These are phyloP conservation scores for Lichtheimia ornata DNA, from an alignment of 371 early-diverging fungal genomes.

Conservation along the genomic window DNA sequence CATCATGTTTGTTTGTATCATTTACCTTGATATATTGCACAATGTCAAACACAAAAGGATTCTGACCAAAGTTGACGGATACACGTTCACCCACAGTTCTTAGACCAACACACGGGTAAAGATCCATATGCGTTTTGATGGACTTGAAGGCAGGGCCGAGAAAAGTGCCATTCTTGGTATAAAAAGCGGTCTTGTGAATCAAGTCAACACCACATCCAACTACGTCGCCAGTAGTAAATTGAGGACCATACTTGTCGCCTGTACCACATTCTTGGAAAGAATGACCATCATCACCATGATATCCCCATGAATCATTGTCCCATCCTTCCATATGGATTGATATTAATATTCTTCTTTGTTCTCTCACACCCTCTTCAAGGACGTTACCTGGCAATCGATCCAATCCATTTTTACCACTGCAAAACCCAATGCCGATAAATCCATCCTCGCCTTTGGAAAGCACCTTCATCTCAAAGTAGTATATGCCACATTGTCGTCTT, in stretches of 20 bases:
- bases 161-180: constrained; percentile 89
- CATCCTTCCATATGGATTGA: constrained; percentile 56
- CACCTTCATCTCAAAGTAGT: constrained; percentile 88
- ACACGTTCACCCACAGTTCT: constrained; percentile 87
- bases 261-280: constrained; percentile 77
- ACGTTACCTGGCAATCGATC: constrained; percentile 77
- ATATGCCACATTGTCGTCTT: constrained; percentile 86
- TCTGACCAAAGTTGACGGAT: constrained; percentile 88
- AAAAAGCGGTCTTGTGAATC: constrained; percentile 73
- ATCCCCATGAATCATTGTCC: constrained; percentile 85
- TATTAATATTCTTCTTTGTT: not conserved
- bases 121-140: constrained; percentile 31
- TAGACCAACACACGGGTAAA: constrained; percentile 90
- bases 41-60: constrained; percentile 88
- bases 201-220: constrained; percentile 95
- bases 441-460: constrained; percentile 91
- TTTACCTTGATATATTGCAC: constrained; percentile 69
- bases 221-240: constrained; percentile 88
- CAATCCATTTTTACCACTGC: constrained; percentile 55
- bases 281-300: constrained; percentile 94
- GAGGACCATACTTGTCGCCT: constrained; percentile 88
- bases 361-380: too few relatives aligned
- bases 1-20: not conserved
- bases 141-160: constrained; percentile 62
- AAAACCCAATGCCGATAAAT: constrained; percentile 90